A percentile compares a stretch with the other conserved stretches of the same genome.
phyloP scores from a whole-genome alignment of 225 moss, liverwort and hornwort genomes.

The Neckera pumila region DNA sequence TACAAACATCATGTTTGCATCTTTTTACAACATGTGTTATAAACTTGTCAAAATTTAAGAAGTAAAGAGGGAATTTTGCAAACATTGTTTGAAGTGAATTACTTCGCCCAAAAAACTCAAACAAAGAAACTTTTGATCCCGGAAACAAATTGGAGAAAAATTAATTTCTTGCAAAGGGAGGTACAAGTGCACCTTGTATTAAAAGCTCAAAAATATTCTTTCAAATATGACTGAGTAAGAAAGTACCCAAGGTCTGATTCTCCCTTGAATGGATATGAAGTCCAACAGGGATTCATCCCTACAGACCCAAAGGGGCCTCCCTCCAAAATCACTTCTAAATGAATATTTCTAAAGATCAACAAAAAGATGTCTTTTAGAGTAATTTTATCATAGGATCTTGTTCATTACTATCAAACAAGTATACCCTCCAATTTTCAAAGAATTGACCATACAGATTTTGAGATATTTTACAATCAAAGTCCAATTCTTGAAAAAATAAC shows the following conservation, averaged over 20 bases:
- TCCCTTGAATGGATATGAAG: not conserved
- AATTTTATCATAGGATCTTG: accelerated
- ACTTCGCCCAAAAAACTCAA: accelerated
- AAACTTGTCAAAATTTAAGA: not conserved
- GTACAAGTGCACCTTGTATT: not conserved
- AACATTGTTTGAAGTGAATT: not conserved
- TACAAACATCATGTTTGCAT: no score
- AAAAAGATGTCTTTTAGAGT: not conserved
- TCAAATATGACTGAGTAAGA: not conserved
- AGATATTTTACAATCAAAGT: not conserved
- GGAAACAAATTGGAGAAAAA: accelerated
- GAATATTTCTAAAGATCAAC: not conserved
- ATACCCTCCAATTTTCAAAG: not conserved
- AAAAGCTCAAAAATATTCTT: not conserved
- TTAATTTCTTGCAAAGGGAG: accelerated
- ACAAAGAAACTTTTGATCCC: not conserved
- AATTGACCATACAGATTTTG: accelerated
- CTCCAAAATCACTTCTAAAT: not conserved
- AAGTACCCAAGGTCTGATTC: accelerated
- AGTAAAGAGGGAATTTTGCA: not conserved
- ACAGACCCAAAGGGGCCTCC: accelerated
- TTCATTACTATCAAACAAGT: not conserved
- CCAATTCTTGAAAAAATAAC: not conserved
- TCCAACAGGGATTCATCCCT: accelerated
- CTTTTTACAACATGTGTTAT: no score